Conservation (phyloP, 202 grass and related monocot species). For the Bolboschoenoplectus hybrid region DNA sequence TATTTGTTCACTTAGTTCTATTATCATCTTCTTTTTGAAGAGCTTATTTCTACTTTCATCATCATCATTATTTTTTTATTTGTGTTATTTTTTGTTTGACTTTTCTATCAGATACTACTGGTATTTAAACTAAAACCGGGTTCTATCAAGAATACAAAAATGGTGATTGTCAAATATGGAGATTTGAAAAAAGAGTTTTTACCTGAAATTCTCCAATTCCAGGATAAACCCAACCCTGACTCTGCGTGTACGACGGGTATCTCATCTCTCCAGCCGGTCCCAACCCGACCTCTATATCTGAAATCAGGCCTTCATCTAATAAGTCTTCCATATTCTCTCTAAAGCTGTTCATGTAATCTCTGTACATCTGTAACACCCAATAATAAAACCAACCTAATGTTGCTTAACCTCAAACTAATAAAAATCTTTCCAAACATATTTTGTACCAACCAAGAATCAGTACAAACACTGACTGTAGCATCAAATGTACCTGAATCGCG, state of each 20-base stretch:
- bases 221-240: slow-evolving; percentile 76
- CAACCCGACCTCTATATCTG: slow-evolving; percentile 81
- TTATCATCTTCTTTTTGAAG: background rate
- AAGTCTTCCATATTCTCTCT: slow-evolving; percentile 81
- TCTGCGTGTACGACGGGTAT: slow-evolving; percentile 69
- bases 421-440: background rate
- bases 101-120: background rate
- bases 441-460: background rate
- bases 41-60: background rate
- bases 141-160: background rate
- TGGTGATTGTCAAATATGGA: background rate
- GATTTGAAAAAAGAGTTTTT: slow-evolving; percentile 8
- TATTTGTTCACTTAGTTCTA: background rate
- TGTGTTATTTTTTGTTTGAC: background rate
- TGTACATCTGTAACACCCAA: slow-evolving; percentile 54
- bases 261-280: slow-evolving; percentile 80
- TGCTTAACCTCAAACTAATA: background rate
- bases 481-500: slow-evolving; percentile 60
- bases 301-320: slow-evolving; percentile 58
- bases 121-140: background rate
- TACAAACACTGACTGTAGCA: background rate
- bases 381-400: background rate
- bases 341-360: slow-evolving; percentile 82
- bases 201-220: slow-evolving; percentile 89
- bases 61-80: background rate